phyloP scores from a whole-genome alignment of 306 rosid species.

The Begonia peltatifolia region DNA sequence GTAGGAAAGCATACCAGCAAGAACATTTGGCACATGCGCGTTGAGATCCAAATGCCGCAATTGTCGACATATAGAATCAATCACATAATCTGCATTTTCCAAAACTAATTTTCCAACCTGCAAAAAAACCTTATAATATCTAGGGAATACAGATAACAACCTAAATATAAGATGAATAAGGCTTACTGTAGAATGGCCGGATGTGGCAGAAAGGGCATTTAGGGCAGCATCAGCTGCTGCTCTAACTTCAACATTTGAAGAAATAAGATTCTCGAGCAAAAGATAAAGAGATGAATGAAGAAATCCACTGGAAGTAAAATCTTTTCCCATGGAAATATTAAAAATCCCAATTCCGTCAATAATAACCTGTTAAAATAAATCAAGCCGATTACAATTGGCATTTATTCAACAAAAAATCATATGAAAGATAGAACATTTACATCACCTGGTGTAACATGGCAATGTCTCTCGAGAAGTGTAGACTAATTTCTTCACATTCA shows the following conservation, averaged over 20 bases:
- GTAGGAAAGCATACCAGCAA: constrained; percentile 79
- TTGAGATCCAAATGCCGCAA: constrained; percentile 83
- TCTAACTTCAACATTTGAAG: constrained; percentile 53
- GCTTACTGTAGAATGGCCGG: constrained; percentile 57
- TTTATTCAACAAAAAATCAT: constrained; percentile 4
- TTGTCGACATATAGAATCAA: constrained; percentile 82
- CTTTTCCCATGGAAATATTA: constrained; percentile 61
- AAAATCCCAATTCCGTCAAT: constrained; percentile 85
- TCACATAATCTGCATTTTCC: constrained; percentile 83
- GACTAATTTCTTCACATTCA: constrained; percentile 43
- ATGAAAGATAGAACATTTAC: constrained; percentile 13
- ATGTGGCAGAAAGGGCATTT: constrained; percentile 44
- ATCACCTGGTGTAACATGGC: constrained; percentile 80
- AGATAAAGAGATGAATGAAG: constrained; percentile 87
- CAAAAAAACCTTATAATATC: constrained; percentile 8
- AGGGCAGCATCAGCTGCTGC: constrained; percentile 65
- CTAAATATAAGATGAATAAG: not conserved
- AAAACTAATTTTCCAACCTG: constrained; percentile 79
- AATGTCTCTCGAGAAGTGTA: constrained; percentile 55
- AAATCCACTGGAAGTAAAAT: constrained; percentile 67
- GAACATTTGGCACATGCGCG: constrained; percentile 67
- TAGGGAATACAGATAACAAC: too few species aligned
- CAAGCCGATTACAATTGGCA: constrained; percentile 17
- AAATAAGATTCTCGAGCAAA: constrained; percentile 81
- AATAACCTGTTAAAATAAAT: constrained; percentile 57